phyloP scores from a whole-genome alignment of 768 basidiomycete species.

The Pulveroboletus sp. region DNA sequence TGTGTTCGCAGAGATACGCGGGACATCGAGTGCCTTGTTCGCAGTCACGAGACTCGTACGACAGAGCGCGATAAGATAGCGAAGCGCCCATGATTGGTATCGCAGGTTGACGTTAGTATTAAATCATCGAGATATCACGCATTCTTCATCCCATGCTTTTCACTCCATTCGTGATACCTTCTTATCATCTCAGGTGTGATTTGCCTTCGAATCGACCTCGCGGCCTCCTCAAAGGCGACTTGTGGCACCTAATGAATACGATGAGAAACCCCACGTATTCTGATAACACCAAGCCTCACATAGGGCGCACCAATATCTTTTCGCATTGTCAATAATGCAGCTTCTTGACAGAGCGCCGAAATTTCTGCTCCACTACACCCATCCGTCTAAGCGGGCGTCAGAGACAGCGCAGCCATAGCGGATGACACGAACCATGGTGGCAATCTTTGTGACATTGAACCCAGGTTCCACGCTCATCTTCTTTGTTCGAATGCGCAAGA shows the following conservation, averaged over 20 bases:
- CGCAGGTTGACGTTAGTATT: too few relatives aligned
- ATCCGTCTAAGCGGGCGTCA: slow-evolving; percentile 58
- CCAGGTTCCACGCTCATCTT: slow-evolving; percentile 80
- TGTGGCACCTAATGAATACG: slow-evolving; percentile 60
- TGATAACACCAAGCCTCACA: slow-evolving; percentile 44
- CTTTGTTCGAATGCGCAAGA: slow-evolving; percentile 71
- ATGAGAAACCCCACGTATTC: neutral
- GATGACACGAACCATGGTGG: slow-evolving; percentile 51
- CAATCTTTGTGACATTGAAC: slow-evolving; percentile 66
- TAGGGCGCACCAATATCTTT: slow-evolving; percentile 72
- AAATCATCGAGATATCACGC: slow-evolving; percentile 3
- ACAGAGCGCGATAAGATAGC: too few relatives aligned
- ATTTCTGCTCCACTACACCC: slow-evolving; percentile 98
- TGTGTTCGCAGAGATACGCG: too few relatives aligned
- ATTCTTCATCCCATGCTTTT: slow-evolving; percentile 22
- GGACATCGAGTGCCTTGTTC: too few relatives aligned
- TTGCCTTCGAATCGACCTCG: slow-evolving; percentile 67
- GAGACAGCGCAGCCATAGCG: neutral
- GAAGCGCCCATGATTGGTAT: too few relatives aligned
- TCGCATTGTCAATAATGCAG: slow-evolving; percentile 90
- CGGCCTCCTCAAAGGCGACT: slow-evolving; percentile 70
- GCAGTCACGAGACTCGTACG: too few relatives aligned
- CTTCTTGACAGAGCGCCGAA: slow-evolving; percentile 90
- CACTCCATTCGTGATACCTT: slow-evolving; percentile 73
- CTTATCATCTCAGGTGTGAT: slow-evolving; percentile 80